A percentile compares a stretch with the other conserved stretches of the same genome.
Conservation (phyloP, 2,329 filamentous ascomycete species). For the Moelleriella libera region DNA sequence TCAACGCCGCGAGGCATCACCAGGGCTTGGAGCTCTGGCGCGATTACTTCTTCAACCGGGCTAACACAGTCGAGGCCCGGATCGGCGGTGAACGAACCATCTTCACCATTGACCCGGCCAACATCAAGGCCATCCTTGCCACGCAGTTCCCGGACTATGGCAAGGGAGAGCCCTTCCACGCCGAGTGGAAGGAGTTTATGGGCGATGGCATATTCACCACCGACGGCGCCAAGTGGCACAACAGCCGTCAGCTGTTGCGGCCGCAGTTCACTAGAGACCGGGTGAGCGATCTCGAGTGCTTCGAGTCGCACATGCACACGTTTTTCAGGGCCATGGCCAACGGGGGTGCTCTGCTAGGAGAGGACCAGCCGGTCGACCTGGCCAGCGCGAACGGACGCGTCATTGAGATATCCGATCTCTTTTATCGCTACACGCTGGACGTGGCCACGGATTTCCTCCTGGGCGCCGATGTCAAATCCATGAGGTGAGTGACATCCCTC, state of each 20-base stretch:
- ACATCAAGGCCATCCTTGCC: slow-evolving; percentile 42
- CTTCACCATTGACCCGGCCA: slow-evolving; percentile 37
- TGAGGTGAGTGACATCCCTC: slow-evolving; percentile 23
- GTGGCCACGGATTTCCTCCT: slow-evolving; percentile 78
- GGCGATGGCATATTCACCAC: slow-evolving; percentile 59
- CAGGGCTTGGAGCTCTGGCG: slow-evolving; percentile 49
- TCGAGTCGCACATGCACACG: slow-evolving; percentile 64
- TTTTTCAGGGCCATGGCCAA: slow-evolving; percentile 56
- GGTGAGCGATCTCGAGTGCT: slow-evolving; percentile 66
- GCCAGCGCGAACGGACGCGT: slow-evolving; percentile 44
- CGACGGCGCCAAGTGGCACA: slow-evolving; percentile 67
- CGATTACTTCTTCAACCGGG: slow-evolving; percentile 27
- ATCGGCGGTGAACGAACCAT: slow-evolving; percentile 31
- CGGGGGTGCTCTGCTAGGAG: slow-evolving; percentile 40
- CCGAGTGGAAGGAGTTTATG: slow-evolving; percentile 29
- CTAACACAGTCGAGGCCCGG: slow-evolving; percentile 47
- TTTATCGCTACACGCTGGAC: slow-evolving; percentile 79
- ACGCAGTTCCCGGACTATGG: slow-evolving; percentile 41
- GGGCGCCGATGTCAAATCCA: slow-evolving; percentile 55
- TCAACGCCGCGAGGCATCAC: slow-evolving; percentile 37
- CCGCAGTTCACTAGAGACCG: slow-evolving; percentile 81
- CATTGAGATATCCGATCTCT: slow-evolving; percentile 59
- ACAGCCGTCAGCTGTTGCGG: slow-evolving; percentile 65
- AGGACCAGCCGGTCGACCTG: slow-evolving; percentile 49
- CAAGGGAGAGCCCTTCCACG: slow-evolving; percentile 27